Evolutionary conservation across 805 yeast genomes (phyloP).

Genomic region (Peterozyma toletana): DNA sequence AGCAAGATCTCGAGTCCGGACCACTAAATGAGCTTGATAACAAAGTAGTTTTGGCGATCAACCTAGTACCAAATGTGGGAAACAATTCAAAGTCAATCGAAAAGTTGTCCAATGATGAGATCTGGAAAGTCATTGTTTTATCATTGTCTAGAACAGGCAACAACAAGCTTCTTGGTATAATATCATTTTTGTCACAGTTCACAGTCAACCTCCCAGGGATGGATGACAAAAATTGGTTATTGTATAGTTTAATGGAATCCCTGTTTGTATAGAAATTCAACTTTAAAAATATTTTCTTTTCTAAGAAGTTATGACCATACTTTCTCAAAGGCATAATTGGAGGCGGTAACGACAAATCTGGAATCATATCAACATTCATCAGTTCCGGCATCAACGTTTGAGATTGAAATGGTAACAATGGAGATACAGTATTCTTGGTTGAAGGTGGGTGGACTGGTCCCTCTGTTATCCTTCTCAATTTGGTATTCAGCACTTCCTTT

Average conservation of each 20-base stretch:
- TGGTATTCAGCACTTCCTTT: conserved; percentile 4
- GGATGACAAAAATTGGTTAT: conserved; percentile 35
- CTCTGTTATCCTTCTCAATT: not conserved
- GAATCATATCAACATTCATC: conserved; percentile 64
- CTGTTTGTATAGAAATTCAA: conserved; percentile 51
- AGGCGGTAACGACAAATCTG: conserved; percentile 89
- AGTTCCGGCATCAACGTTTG: conserved; percentile 10
- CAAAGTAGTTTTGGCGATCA: conserved; percentile 85
- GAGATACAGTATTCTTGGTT: not conserved
- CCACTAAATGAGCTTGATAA: conserved; percentile 45
- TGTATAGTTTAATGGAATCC: conserved; percentile 35
- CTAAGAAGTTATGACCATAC: conserved; percentile 94
- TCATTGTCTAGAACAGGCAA: conserved; percentile 69
- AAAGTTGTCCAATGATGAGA: conserved; percentile 68
- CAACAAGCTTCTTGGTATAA: conserved; percentile 81
- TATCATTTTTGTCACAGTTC: conserved; percentile 67
- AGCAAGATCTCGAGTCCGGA: conserved; percentile 11
- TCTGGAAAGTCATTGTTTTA: conserved; percentile 69
- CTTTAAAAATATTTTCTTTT: conserved; percentile 81
- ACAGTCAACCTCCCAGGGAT: conserved; percentile 81
- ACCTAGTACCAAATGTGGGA: conserved; percentile 90
- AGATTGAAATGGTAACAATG: not conserved
- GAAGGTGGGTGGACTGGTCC: not conserved
- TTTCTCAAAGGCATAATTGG: conserved; percentile 91
- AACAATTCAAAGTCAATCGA: conserved; percentile 81